Base-by-base conservation (phyloP, 164 flowering plant species). In the Hamamelis virginiana region DNA sequence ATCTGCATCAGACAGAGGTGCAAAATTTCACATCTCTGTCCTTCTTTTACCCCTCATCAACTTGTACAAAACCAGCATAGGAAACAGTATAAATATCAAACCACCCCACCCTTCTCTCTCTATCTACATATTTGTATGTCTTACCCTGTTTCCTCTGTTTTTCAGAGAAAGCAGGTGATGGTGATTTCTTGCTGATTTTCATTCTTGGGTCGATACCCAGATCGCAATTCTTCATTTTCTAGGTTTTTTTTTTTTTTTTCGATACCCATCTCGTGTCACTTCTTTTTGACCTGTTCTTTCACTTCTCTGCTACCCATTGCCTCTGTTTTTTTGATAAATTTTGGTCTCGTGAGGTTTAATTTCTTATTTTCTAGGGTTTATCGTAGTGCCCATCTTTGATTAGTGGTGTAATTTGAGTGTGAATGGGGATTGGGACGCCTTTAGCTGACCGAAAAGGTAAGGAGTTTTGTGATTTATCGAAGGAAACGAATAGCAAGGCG, bases 361-460 rank as follows among this genome's bases (percentile, higher is more conserved):
- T 76, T 60, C 44, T 3, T 16, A 1, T 61, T 68, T 69, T 41
- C 1, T 48, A 1, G 26, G 3, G 51, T 51, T 66, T 60, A 67
- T 16, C 9, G 33, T 23, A 23, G 22, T 73, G 45, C 66, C 59
- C 70, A 47, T 57, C 26, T 55, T 48, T 56, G 4, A 47, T 27
- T 13, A 33, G 45, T 15, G 19, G 53, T 14, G 51, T 27, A 9
- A 14, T 62, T 72, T 75, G 59, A 1, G 47, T 25, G 28, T 76
- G 59, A 46, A 84, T 84, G 87, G 87, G 87, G 69, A 73, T 76
- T 72, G 78, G 74, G 69, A 67, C 64, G 45, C 60, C 69, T 27
- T 23, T 65, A 64, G 75, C 67, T 67, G 77, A 74, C 38, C 59
- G 71, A n/a, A 76, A 75, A 61, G 79, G 71, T 6, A 78, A 73